A percentile compares a stretch with the other conserved stretches of the same genome.
These are phyloP conservation scores for Solanum etuberosum DNA, from an alignment of 257 asterid species.

Conservation along the genomic window DNA sequence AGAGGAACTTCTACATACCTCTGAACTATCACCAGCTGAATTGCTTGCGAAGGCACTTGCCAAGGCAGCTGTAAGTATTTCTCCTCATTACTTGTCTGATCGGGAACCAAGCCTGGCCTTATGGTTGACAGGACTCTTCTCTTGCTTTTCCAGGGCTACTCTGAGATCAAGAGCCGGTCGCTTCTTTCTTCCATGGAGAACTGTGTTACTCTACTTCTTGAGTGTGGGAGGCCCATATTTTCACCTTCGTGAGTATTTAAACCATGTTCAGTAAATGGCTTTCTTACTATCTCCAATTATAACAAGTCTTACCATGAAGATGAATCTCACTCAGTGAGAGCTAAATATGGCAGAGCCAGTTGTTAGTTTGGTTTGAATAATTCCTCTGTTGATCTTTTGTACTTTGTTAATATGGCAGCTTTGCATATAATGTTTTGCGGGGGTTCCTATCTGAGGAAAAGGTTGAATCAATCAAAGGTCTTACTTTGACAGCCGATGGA, in stretches of 20 bases:
- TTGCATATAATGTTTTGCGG: constrained; percentile 52
- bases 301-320: neutral
- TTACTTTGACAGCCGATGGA: constrained; percentile 81
- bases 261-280: neutral
- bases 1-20: constrained; percentile 53
- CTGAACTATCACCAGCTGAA: constrained; percentile 62
- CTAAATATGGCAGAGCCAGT: neutral
- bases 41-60: constrained; percentile 95
- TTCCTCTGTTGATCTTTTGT: neutral
- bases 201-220: constrained; percentile 65
- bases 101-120: neutral
- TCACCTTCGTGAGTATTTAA: constrained; percentile 58
- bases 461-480: constrained; percentile 80
- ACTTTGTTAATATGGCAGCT: constrained; percentile 19
- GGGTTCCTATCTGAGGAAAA: constrained; percentile 81
- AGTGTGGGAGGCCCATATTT: constrained; percentile 63
- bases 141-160: constrained; percentile 58
- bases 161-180: constrained; percentile 81
- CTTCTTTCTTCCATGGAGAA: constrained; percentile 82
- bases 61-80: constrained; percentile 68
- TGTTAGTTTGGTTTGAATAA: neutral
- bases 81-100: neutral
- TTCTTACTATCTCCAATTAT: neutral
- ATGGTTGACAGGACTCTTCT: neutral
- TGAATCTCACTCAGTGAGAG: neutral